phyloP scores from a whole-genome alignment of 75 land plant genomes.

The Cryptomeria japonica region DNA sequence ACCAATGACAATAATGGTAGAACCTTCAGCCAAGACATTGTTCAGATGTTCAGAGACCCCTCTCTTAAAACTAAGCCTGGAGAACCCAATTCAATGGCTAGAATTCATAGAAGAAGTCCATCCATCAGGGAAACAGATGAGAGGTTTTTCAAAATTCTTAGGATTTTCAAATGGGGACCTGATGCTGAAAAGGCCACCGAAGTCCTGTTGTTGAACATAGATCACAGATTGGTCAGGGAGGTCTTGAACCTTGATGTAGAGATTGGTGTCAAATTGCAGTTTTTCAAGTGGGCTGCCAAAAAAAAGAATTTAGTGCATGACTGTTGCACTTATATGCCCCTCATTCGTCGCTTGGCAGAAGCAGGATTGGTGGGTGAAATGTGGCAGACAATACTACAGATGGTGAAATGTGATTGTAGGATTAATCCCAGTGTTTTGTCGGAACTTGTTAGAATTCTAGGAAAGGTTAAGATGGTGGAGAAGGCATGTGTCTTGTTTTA shows the following conservation, averaged over 20 bases:
- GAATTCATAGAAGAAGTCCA: conserved; percentile 8
- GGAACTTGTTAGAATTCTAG: conserved; percentile 32
- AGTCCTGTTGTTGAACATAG: conserved; percentile 32
- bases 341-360: conserved; percentile 52
- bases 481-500: conserved; percentile 65
- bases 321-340: conserved; percentile 53
- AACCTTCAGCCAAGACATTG: conserved; percentile 25
- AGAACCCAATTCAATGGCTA: not conserved
- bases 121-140: conserved; percentile 42
- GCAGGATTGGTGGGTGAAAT: conserved; percentile 56
- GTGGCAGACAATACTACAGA: conserved; percentile 63
- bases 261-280: conserved; percentile 50
- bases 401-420: conserved; percentile 46
- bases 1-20: not conserved
- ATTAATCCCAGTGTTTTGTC: conserved; percentile 33
- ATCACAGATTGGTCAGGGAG: conserved; percentile 55
- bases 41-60: conserved; percentile 44
- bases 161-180: conserved; percentile 80
- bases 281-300: conserved; percentile 71
- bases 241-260: conserved; percentile 65
- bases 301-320: conserved; percentile 66
- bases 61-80: conserved; percentile 13
- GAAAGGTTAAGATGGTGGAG: too few relatives aligned
- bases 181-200: conserved; percentile 18
- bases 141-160: conserved; percentile 66